Percentiles rank a stretch among this genome's conserved stretches.
Conservation (phyloP, 2,329 filamentous ascomycete species). For the Tolypocladium capitatum region DNA sequence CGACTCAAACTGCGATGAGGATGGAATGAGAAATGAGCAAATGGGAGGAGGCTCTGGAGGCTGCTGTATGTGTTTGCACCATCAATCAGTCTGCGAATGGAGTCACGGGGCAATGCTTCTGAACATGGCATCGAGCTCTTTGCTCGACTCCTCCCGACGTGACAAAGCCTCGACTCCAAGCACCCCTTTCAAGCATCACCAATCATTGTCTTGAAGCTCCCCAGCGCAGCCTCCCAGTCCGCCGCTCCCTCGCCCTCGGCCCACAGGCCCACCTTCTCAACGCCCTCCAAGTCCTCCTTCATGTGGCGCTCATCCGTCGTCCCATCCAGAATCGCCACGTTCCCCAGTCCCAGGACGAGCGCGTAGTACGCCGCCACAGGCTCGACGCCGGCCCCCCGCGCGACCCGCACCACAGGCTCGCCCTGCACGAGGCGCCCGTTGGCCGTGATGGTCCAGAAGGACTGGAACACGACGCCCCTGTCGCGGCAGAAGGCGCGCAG, state of each 20-base stretch:
- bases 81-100: background rate
- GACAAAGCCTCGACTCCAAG: background rate
- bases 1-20: background rate
- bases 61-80: background rate
- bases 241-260: constrained; percentile 27
- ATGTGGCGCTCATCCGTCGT: constrained; percentile 33
- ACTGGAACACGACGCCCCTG: constrained; percentile 32
- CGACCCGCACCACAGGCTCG: constrained; percentile 36
- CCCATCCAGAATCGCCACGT: constrained; percentile 30
- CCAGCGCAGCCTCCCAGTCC: constrained; percentile 35
- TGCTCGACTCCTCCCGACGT: background rate
- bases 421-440: constrained; percentile 26
- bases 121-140: background rate
- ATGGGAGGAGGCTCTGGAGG: background rate
- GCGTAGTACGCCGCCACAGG: constrained; percentile 31
- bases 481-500: constrained; percentile 40
- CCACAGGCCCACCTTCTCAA: constrained; percentile 27
- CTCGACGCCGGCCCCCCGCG: constrained; percentile 22
- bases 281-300: constrained; percentile 32
- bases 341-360: constrained; percentile 32
- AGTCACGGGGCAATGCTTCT: background rate
- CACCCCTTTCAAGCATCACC: constrained; percentile 6
- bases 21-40: background rate
- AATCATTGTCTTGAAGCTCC: constrained; percentile 30
- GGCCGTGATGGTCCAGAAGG: constrained; percentile 40